Conservation (phyloP, 495 filamentous ascomycete genomes). For the Glarea lozoyensis region DNA sequence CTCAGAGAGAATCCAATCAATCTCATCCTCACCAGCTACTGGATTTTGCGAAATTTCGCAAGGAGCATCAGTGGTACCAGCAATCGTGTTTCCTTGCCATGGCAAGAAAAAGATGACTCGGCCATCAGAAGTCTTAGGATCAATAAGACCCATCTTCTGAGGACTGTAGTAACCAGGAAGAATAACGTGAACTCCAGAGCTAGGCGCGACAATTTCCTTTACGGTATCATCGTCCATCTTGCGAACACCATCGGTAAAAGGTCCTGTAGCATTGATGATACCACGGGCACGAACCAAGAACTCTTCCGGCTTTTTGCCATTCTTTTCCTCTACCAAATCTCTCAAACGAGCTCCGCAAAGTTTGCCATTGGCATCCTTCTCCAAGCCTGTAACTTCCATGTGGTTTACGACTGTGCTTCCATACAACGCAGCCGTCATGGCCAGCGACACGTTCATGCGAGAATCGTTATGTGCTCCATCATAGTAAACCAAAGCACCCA, state of each 20-base stretch:
- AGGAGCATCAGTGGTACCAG: constrained; percentile 89
- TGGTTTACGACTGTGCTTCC: constrained; percentile 91
- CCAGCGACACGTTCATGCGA: constrained; percentile 94
- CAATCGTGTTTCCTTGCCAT: constrained; percentile 99
- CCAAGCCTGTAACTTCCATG: constrained; percentile 74
- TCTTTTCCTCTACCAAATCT: constrained; percentile 58
- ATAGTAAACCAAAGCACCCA: constrained; percentile 94
- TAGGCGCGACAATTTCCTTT: constrained; percentile 86
- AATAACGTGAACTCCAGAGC: constrained; percentile 89
- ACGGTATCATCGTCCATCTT: constrained; percentile 72
- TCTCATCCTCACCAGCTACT: constrained; percentile 78
- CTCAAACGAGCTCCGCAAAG: constrained; percentile 72
- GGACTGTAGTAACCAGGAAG: constrained; percentile 94
- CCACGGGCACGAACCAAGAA: constrained; percentile 81
- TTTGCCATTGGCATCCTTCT: constrained; percentile 71
- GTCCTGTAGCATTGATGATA: constrained; percentile 93
- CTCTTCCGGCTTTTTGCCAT: constrained; percentile 39
- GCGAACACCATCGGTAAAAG: constrained; percentile 87
- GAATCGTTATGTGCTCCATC: constrained; percentile 98
- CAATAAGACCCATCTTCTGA: constrained; percentile 92
- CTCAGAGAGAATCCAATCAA: constrained; percentile 93
- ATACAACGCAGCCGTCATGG: constrained; percentile 91
- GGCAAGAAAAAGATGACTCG: constrained; percentile 98
- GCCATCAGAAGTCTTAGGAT: constrained; percentile 89
- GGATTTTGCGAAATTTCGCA: constrained; percentile 76